Evolutionary conservation across 257 asterid species (phyloP).

Genomic region (Plantago ovata): DNA sequence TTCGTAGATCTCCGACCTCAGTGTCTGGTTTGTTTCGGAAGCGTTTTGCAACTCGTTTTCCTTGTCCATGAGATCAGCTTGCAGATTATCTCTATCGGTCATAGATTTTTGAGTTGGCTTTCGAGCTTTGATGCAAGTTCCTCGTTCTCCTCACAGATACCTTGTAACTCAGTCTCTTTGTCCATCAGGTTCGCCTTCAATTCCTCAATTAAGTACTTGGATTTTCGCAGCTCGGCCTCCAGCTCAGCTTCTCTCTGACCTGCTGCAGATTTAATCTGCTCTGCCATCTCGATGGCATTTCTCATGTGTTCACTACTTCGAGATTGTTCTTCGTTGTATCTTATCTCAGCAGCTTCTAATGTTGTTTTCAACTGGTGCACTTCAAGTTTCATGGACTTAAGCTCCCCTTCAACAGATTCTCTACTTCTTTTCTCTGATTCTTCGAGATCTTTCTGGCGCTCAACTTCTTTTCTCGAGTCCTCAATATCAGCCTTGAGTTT

Average conservation of each 20-base stretch:
- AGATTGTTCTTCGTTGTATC: conserved; percentile 51
- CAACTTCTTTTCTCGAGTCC: conserved; percentile 14
- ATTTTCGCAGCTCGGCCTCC: conserved; percentile 36
- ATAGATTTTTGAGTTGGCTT: conserved; percentile 29
- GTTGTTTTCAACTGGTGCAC: conserved; percentile 47
- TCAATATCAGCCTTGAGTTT: conserved; percentile 42
- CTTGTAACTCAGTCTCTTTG: conserved; percentile 83
- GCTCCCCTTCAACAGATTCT: conserved; percentile 34
- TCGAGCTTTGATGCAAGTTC: conserved; percentile 46
- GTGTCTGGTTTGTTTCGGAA: conserved; percentile 47
- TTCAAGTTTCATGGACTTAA: conserved; percentile 47
- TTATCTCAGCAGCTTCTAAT: conserved; percentile 61
- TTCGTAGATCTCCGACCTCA: conserved; percentile 39
- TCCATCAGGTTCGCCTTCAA: conserved; percentile 82
- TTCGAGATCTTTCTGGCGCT: conserved; percentile 7
- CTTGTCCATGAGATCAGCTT: conserved; percentile 41
- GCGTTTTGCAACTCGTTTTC: conserved; percentile 44
- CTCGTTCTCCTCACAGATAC: conserved; percentile 82
- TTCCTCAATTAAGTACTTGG: conserved; percentile 59
- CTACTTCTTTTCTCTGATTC: conserved; percentile 8
- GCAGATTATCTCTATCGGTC: conserved; percentile 27
- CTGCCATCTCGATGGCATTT: conserved; percentile 50
- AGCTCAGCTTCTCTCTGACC: conserved; percentile 51
- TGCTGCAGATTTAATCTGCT: conserved; percentile 45
- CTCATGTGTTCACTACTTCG: conserved; percentile 34